phyloP scores from a whole-genome alignment of 1,284 basidiomycete genomes.

The Boletus semigastroideus region DNA sequence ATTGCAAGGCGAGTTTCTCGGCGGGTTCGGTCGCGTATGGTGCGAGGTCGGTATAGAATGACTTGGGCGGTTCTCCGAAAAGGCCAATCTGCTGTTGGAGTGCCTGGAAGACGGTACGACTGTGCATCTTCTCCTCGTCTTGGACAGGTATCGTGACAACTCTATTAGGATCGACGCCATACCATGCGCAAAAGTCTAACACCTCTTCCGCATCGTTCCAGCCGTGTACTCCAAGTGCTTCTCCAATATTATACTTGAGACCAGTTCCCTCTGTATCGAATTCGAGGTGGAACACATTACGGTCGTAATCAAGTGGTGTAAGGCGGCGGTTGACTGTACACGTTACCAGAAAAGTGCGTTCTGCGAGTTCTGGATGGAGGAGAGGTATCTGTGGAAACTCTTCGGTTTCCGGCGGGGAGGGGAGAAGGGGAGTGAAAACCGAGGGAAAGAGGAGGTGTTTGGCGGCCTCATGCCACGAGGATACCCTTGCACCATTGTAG shows the following conservation, averaged over 20 bases:
- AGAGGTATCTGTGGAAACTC: constrained; percentile 62
- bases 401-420: constrained; percentile 32
- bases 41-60: constrained; percentile 90
- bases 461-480: constrained; percentile 85
- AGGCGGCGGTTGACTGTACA: constrained; percentile 94
- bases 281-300: constrained; percentile 99
- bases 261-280: constrained; percentile 92
- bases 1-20: constrained; percentile 84
- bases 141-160: constrained; percentile 80
- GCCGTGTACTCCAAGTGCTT: constrained; percentile 95
- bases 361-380: constrained; percentile 83
- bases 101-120: constrained; percentile 92
- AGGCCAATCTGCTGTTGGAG: constrained; percentile 97
- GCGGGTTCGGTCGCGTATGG: constrained; percentile 70
- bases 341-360: constrained; percentile 91
- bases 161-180: constrained; percentile 81
- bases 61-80: constrained; percentile 94
- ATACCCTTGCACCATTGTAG: constrained; percentile 60
- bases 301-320: constrained; percentile 93
- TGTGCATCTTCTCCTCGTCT: constrained; percentile 68
- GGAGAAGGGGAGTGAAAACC: constrained; percentile 60
- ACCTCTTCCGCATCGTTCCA: constrained; percentile 96
- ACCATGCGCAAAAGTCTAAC: constrained; percentile 88
- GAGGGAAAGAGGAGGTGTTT: constrained; percentile 88
- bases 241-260: constrained; percentile 93